Conservation (phyloP, 2,329 filamentous ascomycete species). For the Hypoxylon sp. region DNA sequence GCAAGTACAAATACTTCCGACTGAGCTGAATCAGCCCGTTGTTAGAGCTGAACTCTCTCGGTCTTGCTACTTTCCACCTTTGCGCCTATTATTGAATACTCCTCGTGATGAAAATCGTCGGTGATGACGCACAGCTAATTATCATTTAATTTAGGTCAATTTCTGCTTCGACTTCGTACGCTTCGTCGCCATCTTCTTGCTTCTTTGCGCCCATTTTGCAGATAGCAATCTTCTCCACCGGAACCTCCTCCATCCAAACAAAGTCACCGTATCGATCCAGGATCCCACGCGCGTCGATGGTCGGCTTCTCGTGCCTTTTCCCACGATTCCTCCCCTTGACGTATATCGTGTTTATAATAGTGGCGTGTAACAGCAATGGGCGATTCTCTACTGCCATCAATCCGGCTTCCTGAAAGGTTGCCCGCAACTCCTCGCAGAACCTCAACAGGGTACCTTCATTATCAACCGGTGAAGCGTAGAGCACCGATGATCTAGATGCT, state of each 20-base stretch:
- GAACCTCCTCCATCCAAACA: constrained; percentile 78
- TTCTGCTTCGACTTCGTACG: constrained; percentile 69
- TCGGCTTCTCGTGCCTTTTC: constrained; percentile 58
- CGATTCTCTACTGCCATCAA: constrained; percentile 72
- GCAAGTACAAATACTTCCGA: constrained; percentile 19
- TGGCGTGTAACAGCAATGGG: constrained; percentile 84
- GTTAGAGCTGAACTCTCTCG: constrained; percentile 9
- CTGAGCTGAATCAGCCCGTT: constrained; percentile 10
- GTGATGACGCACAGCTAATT: constrained; percentile 3
- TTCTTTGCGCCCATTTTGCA: constrained; percentile 91
- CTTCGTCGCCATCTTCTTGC: constrained; percentile 67
- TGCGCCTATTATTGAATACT: neutral
- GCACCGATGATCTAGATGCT: constrained; percentile 68
- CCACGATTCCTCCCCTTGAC: constrained; percentile 61
- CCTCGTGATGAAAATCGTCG: neutral
- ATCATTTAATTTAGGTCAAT: constrained; percentile 52
- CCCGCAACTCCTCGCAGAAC: constrained; percentile 72
- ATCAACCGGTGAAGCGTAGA: constrained; percentile 76
- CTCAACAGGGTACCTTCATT: constrained; percentile 63
- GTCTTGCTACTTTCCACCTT: neutral
- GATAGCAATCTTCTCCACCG: constrained; percentile 80
- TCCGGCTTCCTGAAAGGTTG: constrained; percentile 68
- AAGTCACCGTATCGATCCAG: constrained; percentile 74
- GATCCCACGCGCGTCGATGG: constrained; percentile 69
- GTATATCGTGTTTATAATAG: constrained; percentile 89